Base-by-base conservation (phyloP, 169 alveolate genomes). In the Eimeria necatrix region DNA sequence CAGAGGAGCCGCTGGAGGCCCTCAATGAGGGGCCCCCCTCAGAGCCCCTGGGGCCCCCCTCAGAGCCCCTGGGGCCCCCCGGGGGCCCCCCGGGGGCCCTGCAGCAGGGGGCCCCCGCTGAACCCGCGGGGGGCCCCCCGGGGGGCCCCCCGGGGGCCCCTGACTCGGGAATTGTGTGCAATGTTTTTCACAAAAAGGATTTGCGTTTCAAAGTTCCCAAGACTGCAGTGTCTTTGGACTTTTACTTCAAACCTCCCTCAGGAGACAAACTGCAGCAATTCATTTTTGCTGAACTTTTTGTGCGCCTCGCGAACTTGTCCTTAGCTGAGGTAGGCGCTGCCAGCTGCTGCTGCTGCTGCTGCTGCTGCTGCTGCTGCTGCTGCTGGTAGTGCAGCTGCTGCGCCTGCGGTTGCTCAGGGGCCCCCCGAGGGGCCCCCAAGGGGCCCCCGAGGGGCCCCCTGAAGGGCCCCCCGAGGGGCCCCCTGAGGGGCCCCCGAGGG, bases 161-260 rank as follows among this genome's bases (percentile, higher is more conserved):
- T 53, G 61, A 53, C 61, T 53, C 76, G 76, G 20, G n/a, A 14
- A 14, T 56, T 14, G 18, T 10, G n/a, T 89, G 94, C 78, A 52
- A 51, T 56, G 78, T 89, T 18, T 89, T 89, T 56, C 87, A 89
- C 78, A 70, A 71, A 41, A 60, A 41, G 73, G 94, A 89, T 78
- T 20, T 6, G 48, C 53, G 41, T 3, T 89, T 89, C n/a, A 10
- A 32, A 0, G 26, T 83, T 4, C 94, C 94, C 0, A 70, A 73
- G 46, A 49, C 80, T 26, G 89, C 70, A 8, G 80, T 89, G 76
- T 46, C 61, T 4, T 88, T 89, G 8, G 59, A 52, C 56, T 48
- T 89, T 24, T 89, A 89, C 56, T 89, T 70, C n/a, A 74, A 46
- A 16, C 86, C 86, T 20, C 41, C 14, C 52, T 9, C 4, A 64